Percentiles rank a stretch among this genome's conserved stretches.
Evolutionary conservation across 345 rosid species (phyloP).

Genomic region (Anacardium occidentale): DNA sequence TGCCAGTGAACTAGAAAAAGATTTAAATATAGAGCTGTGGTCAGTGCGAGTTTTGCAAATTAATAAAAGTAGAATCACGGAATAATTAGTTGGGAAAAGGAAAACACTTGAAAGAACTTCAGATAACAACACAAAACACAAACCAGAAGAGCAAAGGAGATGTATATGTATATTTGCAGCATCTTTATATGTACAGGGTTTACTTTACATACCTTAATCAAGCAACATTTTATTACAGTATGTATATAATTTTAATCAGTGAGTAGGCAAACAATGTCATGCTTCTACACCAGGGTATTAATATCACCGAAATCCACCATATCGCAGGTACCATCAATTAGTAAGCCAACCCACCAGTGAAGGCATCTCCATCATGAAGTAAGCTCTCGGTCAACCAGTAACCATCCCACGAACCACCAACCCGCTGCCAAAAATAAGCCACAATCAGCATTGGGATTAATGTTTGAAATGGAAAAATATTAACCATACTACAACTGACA

Average conservation of each 20-base stretch:
- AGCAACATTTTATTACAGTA: background rate
- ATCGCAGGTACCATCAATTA: slow-evolving; percentile 20
- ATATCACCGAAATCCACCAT: background rate
- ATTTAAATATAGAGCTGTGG: background rate
- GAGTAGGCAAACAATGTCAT: background rate
- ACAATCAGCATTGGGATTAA: background rate
- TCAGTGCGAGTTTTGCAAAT: background rate
- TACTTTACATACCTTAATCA: slow-evolving; percentile 18
- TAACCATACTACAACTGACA: background rate
- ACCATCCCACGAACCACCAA: slow-evolving; percentile 95
- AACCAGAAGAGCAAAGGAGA: background rate
- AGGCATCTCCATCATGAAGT: slow-evolving; percentile 81
- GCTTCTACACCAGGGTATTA: background rate
- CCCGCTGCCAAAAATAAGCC: slow-evolving; percentile 48
- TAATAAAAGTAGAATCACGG: background rate
- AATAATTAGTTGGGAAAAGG: background rate
- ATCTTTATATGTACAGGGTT: slow-evolving; percentile 16
- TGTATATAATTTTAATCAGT: slow-evolving; percentile 16
- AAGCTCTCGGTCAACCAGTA: slow-evolving; percentile 93
- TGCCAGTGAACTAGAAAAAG: background rate
- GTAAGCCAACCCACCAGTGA: slow-evolving; percentile 86
- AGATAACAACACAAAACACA: too few species aligned
- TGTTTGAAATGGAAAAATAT: background rate
- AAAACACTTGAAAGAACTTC: background rate
- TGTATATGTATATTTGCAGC: background rate